Base-by-base conservation (phyloP, 495 filamentous ascomycete species). In the Terfezia claveryi region DNA sequence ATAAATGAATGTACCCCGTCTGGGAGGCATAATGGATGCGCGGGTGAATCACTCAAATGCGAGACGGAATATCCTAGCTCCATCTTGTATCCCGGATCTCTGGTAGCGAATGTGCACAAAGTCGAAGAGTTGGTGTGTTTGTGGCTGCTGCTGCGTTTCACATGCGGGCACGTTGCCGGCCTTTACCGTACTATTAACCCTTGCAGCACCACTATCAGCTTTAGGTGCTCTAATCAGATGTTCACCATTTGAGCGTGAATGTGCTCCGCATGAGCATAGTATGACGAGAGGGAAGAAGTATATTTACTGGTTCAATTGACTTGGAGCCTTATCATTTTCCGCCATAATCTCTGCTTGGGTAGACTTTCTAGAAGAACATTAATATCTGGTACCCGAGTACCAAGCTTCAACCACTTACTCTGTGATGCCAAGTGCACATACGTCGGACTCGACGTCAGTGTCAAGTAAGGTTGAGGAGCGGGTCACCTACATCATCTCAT, bases 341-440 rank as follows among this genome's bases (percentile, higher is more conserved):
- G 17, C 8, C 41, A 62, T 59, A 37, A 62, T 59, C 57, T 62
- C 60, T 51, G 53, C 60, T 54, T 60, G 62, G 60, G 61, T 62
- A 53, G 60, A 62, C 60, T 62, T 62, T 59, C 60, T 62, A 58
- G 59, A 46, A 14, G 17, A 46, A 4, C 41, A 20, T 46, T 4
- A 46, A 20, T 32, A 32, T 32, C 27, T 32, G 27, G 27, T 32
- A 46, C 58, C 53, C 38, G 17, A 54, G 50, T n/a, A n/a, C n/a
- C n/a, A n/a, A n/a, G n/a, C n/a, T n/a, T n/a, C n/a, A 54, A 56
- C 54, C 23, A 56, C 60, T 63, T 61, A 64, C 62, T 64, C 62
- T 57, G 62, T 64, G 53, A 64, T 64, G 54, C 62, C 62, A 61
- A 64, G 62, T 64, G 62, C 62, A 62, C 61, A 64, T 55, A 64